Percentiles rank a stretch among this genome's conserved stretches.
Conservation (phyloP, 2,329 filamentous ascomycete genomes). For the Alternaria sp. region DNA sequence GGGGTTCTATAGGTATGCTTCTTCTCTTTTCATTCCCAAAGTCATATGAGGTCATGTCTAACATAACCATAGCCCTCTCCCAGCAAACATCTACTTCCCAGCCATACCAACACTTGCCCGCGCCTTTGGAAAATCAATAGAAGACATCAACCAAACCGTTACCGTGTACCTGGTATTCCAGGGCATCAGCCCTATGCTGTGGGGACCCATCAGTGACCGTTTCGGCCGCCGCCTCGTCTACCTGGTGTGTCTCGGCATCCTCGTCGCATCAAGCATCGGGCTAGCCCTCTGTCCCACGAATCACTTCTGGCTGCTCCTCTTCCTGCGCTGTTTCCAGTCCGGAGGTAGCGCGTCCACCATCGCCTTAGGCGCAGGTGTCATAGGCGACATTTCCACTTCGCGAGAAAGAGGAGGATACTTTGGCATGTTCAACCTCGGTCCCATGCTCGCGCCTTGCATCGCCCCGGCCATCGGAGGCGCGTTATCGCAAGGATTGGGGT, state of each 20-base stretch:
- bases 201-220: conserved; percentile 61
- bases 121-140: conserved; percentile 52
- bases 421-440: conserved; percentile 67
- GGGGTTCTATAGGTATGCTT: conserved; percentile 40
- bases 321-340: conserved; percentile 50
- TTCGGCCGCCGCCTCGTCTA: conserved; percentile 62
- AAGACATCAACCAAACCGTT: conserved; percentile 60
- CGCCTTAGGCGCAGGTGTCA: conserved; percentile 72
- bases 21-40: background rate
- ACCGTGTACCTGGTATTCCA: conserved; percentile 60
- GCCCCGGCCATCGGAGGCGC: conserved; percentile 47
- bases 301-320: conserved; percentile 43
- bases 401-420: conserved; percentile 77
- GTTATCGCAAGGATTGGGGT: conserved; percentile 45
- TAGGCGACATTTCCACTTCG: conserved; percentile 75
- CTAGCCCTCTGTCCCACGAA: conserved; percentile 46
- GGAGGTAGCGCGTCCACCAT: conserved; percentile 53
- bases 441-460: conserved; percentile 40
- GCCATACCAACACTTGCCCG: conserved; percentile 43
- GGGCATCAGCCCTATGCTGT: conserved; percentile 61
- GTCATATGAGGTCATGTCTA: background rate
- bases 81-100: conserved; percentile 53
- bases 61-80: conserved; percentile 44
- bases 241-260: conserved; percentile 51
- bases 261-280: conserved; percentile 45